Evolutionary conservation across 164 flowering plant genomes (phyloP), one percentile per base, ranked within the genome.

Genomic region (Paratinospora sagittata): DNA sequence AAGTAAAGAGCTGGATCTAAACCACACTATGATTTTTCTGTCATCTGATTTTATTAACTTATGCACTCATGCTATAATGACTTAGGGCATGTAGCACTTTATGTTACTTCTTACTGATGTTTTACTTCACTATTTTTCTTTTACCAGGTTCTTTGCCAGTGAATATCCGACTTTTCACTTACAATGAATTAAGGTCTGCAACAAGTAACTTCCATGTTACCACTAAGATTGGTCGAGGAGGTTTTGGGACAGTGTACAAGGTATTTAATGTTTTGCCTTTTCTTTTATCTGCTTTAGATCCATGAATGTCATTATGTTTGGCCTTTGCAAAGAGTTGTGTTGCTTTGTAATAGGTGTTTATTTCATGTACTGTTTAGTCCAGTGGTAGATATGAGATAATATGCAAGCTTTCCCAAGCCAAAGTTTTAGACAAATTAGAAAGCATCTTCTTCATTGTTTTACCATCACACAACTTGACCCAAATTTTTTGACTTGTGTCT

Each of bases 211-310:
- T 88, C 63, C 77, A 85, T 74, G 16, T 65, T 23, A 85, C 78
- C 80, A 87, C 85, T 74, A 86, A 76, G 78, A 81, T 90, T 37
- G 96, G 96, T 2, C 80, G 89, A 73, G 96, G 96, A 73, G 96
- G 96, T 64, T 90, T 88, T 80, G 96, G 96, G 70, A 82, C 79
- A 49, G 95, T 90, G 61, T 88, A 85, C 79, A 85, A 87, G 90
- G 95, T 90, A 83, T 24, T 6, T 34, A 11, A 23, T 47, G 8
- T 49, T 36, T 58, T 34, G 10, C 5, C 3, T 61, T 61, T 27
- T 10, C 16, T 14, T 12, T 12, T 14, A 8, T 26, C 16, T 61
- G 16, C 33, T 61, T 24, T 61, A 24, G 64, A 27, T 61, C 7
- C 34, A 61, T 61, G 30, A 26, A 61, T 24, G 17, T 61, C 30